Percentiles rank a stretch among this genome's conserved stretches.
phyloP scores from a whole-genome alignment of 371 early-diverging fungal species.

The Mucor indicus region DNA sequence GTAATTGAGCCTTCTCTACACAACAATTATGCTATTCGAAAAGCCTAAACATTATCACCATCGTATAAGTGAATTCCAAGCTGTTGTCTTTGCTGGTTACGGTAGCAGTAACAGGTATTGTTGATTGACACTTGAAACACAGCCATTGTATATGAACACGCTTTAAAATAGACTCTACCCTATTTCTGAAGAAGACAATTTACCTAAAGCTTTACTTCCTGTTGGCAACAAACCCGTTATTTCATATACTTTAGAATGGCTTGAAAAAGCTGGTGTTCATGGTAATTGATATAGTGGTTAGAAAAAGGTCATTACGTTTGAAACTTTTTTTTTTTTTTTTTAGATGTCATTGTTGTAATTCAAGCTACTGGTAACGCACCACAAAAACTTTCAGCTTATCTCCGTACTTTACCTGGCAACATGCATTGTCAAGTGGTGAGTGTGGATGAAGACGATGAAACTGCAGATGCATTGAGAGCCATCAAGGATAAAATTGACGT shows the following conservation, averaged over 20 bases:
- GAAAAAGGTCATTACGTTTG: no score
- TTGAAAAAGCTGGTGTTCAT: constrained; percentile 81
- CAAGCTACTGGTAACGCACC: constrained; percentile 38
- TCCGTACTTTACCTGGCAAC: constrained; percentile 73
- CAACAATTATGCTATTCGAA: constrained; percentile 39
- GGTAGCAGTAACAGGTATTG: constrained; percentile 65
- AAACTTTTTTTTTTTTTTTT: not conserved
- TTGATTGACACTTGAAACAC: not conserved
- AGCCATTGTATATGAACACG: not conserved
- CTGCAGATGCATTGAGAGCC: constrained; percentile 82
- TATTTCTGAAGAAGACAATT: constrained; percentile 74
- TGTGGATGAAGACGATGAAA: constrained; percentile 74
- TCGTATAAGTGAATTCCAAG: constrained; percentile 65
- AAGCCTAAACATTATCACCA: constrained; percentile 41
- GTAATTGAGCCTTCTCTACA: not conserved
- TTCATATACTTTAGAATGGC: constrained; percentile 88
- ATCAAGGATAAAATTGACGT: constrained; percentile 80
- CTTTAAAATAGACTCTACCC: constrained; percentile 76
- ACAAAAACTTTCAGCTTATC: constrained; percentile 63
- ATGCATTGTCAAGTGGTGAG: constrained; percentile 57
- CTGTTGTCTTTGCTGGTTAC: constrained; percentile 76
- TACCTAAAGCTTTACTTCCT: constrained; percentile 91
- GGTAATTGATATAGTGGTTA: constrained; percentile 43
- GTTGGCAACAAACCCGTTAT: constrained; percentile 93
- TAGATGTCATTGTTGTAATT: constrained; percentile 82